phyloP scores from a whole-genome alignment of 306 rosid genomes.

The Astragalus membranaceus region DNA sequence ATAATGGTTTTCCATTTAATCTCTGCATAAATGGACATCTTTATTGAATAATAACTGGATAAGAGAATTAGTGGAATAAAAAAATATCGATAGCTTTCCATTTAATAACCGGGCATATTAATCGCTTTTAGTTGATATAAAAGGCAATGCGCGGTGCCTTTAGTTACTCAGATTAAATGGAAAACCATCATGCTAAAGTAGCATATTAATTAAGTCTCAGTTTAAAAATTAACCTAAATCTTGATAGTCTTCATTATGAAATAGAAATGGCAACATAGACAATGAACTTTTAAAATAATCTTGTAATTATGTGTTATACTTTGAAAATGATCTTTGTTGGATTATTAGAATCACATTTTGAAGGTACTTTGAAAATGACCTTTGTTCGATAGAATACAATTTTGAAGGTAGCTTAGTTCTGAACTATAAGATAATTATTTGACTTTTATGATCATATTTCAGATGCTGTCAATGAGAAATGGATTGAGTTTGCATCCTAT shows the following conservation, averaged over 20 bases:
- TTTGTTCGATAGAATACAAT: not conserved
- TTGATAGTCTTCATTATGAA: not conserved
- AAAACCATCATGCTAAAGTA: not conserved
- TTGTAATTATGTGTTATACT: not conserved
- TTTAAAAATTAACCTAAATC: not conserved
- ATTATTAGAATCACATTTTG: not conserved
- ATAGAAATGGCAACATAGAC: not conserved
- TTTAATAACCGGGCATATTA: too few species aligned
- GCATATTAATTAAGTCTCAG: too few species aligned
- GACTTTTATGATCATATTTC: slow-evolving; percentile 22
- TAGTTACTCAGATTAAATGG: not conserved
- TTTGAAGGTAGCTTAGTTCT: not conserved
- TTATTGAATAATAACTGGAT: not conserved
- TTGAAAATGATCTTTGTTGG: not conserved
- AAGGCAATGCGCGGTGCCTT: not conserved
- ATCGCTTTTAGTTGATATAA: too few species aligned
- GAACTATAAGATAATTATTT: not conserved
- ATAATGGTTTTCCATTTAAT: too few species aligned
- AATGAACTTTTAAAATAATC: too few species aligned
- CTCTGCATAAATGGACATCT: not conserved
- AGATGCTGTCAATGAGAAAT: slow-evolving; percentile 91
- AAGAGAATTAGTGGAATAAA: not conserved
- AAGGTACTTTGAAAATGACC: not conserved
- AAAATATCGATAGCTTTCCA: not conserved
- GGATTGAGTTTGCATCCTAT: slow-evolving; percentile 76